Evolutionary conservation across 805 yeast genomes (phyloP).

Genomic region (Yamadazyma philogaea): DNA sequence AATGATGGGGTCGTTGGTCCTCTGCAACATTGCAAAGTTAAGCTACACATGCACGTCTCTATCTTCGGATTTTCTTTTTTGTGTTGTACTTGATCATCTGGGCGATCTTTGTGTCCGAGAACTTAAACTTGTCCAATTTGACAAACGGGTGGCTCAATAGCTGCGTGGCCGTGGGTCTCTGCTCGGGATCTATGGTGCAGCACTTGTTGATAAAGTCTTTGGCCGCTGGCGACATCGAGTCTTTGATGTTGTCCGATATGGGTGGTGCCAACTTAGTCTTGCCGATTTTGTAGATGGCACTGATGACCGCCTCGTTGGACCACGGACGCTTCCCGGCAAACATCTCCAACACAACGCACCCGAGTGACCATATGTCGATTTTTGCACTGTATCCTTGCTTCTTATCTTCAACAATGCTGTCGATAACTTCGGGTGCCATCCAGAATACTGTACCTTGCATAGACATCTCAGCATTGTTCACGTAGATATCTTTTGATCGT

Average conservation of each 20-base stretch:
- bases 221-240: constrained; percentile 61
- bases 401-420: constrained; percentile 66
- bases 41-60: too few species aligned
- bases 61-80: constrained; percentile 14
- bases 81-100: constrained; percentile 43
- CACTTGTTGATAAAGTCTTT: constrained; percentile 71
- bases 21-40: too few species aligned
- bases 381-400: constrained; percentile 95
- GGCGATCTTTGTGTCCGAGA: constrained; percentile 54
- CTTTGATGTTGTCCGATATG: constrained; percentile 82
- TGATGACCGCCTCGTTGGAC: constrained; percentile 92
- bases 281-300: constrained; percentile 89
- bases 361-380: constrained; percentile 96
- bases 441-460: constrained; percentile 98
- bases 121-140: constrained; percentile 43
- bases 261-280: constrained; percentile 91
- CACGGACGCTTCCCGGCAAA: constrained; percentile 97
- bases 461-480: constrained; percentile 91
- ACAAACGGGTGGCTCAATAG: constrained; percentile 57
- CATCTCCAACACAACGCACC: constrained; percentile 97
- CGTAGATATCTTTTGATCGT: constrained; percentile 69
- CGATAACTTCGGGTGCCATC: constrained; percentile 99
- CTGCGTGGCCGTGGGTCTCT: constrained; percentile 80
- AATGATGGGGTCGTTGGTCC: neutral
- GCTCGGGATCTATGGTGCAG: constrained; percentile 71